Percentiles rank a stretch among this genome's conserved stretches.
These are phyloP conservation scores for Escallonia herrerae DNA, from an alignment of 129 eudicot species.

Conservation along the genomic window DNA sequence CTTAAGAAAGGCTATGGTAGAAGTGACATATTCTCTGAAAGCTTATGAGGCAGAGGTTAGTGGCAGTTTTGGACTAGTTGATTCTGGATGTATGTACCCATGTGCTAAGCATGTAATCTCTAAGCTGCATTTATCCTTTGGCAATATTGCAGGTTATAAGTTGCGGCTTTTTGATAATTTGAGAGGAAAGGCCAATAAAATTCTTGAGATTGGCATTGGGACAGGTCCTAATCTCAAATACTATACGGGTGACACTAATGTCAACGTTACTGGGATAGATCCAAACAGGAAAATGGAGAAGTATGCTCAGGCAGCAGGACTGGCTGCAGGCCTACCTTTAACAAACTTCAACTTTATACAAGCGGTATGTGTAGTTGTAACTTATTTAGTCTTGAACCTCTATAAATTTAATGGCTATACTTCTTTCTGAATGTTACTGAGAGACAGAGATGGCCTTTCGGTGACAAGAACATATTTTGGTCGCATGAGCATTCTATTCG, in stretches of 20 bases:
- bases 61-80: background rate
- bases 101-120: conserved; percentile 1
- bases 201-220: conserved; percentile 85
- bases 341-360: conserved; percentile 57
- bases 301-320: conserved; percentile 68
- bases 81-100: background rate
- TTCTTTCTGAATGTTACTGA: too few relatives aligned
- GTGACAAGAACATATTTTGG: too few relatives aligned
- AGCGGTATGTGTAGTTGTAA: conserved; percentile 38
- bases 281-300: conserved; percentile 87
- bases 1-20: background rate
- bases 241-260: conserved; percentile 37
- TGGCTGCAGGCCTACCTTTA: conserved; percentile 44
- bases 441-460: too few relatives aligned
- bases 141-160: conserved; percentile 85
- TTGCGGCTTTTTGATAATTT: conserved; percentile 53
- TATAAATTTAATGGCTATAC: background rate
- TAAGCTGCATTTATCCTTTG: conserved; percentile 16
- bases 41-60: conserved; percentile 83
- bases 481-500: too few relatives aligned
- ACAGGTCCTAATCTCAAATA: conserved; percentile 89
- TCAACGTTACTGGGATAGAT: conserved; percentile 62
- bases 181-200: conserved; percentile 47
- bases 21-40: conserved; percentile 20
- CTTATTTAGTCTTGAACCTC: background rate